phyloP scores from a whole-genome alignment of 805 yeast genomes.

The Spathaspora hagerdaliae region DNA sequence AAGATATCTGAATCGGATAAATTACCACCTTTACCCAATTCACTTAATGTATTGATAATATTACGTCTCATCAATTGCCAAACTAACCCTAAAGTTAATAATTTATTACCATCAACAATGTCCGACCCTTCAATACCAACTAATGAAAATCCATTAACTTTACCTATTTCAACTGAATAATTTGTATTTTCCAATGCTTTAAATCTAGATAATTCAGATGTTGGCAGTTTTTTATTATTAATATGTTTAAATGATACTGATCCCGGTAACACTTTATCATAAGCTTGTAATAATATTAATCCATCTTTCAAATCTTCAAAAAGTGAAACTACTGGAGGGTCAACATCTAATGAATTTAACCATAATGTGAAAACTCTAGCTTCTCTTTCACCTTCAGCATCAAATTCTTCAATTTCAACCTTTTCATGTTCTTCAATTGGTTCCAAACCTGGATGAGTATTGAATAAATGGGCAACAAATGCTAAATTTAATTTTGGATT shows the following conservation, averaged over 20 bases:
- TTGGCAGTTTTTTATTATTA: conserved; percentile 77
- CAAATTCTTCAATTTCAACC: conserved; percentile 95
- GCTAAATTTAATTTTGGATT: conserved; percentile 96
- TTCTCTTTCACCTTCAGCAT: conserved; percentile 99
- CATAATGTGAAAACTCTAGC: conserved; percentile 97
- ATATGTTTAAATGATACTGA: conserved; percentile 74
- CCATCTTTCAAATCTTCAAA: conserved; percentile 97
- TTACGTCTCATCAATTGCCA: conserved; percentile 99
- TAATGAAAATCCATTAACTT: conserved; percentile 84
- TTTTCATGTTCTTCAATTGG: conserved; percentile 89
- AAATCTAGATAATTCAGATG: conserved; percentile 78
- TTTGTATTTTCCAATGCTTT: conserved; percentile 97
- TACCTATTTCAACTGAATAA: conserved; percentile 96
- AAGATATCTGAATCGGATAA: conserved; percentile 82
- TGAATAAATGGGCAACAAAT: conserved; percentile 94
- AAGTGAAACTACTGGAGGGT: conserved; percentile 85
- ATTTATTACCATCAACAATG: conserved; percentile 87
- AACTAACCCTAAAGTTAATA: conserved; percentile 85
- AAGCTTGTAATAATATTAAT: conserved; percentile 81
- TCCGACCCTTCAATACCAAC: conserved; percentile 99
- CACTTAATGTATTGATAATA: conserved; percentile 77
- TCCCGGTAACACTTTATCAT: conserved; percentile 93
- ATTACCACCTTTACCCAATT: conserved; percentile 56
- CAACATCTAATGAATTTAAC: conserved; percentile 95
- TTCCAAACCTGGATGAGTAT: conserved; percentile 94